phyloP scores from a whole-genome alignment of 73 alveolate genomes.

The Effrenium voratum region DNA sequence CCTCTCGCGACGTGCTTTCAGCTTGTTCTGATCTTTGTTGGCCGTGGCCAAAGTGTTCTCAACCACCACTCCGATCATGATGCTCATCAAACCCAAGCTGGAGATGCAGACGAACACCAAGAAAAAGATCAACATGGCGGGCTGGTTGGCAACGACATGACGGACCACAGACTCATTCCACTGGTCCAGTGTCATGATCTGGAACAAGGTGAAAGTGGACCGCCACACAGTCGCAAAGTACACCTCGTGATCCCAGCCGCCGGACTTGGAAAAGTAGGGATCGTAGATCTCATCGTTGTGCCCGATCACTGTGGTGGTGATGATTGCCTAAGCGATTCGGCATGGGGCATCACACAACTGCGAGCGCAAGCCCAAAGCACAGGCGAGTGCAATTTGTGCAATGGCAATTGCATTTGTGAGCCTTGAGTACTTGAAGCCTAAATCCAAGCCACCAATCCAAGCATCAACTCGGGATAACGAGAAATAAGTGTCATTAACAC shows the following conservation, averaged over 20 bases:
- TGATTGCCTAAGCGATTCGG: slow-evolving; percentile 64
- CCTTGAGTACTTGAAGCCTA: too few species aligned
- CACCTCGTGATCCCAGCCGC: slow-evolving; percentile 92
- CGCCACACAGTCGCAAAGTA: slow-evolving; percentile 83
- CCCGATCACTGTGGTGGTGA: slow-evolving; percentile 80
- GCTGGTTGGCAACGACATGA: slow-evolving; percentile 90
- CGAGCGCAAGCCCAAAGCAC: too few species aligned
- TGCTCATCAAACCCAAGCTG: slow-evolving; percentile 79
- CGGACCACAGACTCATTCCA: slow-evolving; percentile 73
- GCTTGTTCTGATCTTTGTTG: slow-evolving; percentile 69
- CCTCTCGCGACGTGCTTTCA: slow-evolving; percentile 45
- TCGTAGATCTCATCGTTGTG: slow-evolving; percentile 87
- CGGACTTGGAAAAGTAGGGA: slow-evolving; percentile 77
- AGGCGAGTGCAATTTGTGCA: too few species aligned
- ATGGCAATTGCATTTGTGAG: too few species aligned
- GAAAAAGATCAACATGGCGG: slow-evolving; percentile 77
- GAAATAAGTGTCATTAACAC: too few species aligned
- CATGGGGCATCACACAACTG: too few species aligned
- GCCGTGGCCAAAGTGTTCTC: slow-evolving; percentile 92
- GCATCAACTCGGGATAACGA: too few species aligned
- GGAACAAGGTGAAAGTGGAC: slow-evolving; percentile 75
- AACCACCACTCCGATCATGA: slow-evolving; percentile 81
- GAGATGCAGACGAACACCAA: slow-evolving; percentile 63
- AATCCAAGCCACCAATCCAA: too few species aligned
- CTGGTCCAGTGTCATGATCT: slow-evolving; percentile 85